Evolutionary conservation across 768 basidiomycete genomes (phyloP).

Genomic region (Sarcodon aspratus): DNA sequence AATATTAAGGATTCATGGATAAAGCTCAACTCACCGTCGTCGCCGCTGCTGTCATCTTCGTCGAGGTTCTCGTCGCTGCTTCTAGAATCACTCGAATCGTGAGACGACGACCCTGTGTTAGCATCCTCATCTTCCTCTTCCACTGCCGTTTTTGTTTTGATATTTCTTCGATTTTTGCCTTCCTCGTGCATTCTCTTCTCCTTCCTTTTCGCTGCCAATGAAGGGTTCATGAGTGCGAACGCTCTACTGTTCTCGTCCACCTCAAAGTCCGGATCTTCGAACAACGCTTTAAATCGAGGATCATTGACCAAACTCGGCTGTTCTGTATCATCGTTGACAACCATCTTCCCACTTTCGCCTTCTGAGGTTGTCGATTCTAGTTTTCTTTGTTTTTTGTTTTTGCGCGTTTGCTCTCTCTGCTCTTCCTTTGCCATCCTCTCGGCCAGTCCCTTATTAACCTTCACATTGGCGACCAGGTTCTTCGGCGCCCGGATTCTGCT

Average conservation of each 20-base stretch:
- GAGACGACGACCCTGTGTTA: conserved; percentile 48
- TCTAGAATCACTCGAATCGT: conserved; percentile 20
- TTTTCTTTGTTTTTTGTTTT: conserved; percentile 38
- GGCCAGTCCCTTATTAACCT: conserved; percentile 80
- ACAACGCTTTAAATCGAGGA: conserved; percentile 82
- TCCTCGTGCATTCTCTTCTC: conserved; percentile 4
- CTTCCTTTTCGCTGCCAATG: conserved; percentile 45
- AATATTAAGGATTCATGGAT: neutral
- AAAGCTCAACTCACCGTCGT: conserved; percentile 18
- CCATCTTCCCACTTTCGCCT: conserved; percentile 19
- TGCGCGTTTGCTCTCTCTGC: conserved; percentile 39
- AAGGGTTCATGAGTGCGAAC: conserved; percentile 89
- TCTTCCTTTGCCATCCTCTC: conserved; percentile 67
- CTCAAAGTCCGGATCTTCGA: conserved; percentile 83
- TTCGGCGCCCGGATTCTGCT: conserved; percentile 83
- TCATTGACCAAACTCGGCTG: conserved; percentile 60
- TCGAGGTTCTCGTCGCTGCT: conserved; percentile 9
- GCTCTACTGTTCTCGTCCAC: conserved; percentile 86
- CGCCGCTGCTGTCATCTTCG: conserved; percentile 33
- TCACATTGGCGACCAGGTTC: conserved; percentile 40
- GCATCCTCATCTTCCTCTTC: conserved; percentile 87
- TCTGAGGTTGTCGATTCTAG: conserved; percentile 18
- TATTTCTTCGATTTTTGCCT: conserved; percentile 10
- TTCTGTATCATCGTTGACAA: conserved; percentile 18
- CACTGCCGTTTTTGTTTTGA: conserved; percentile 60